Evolutionary conservation across 2,329 filamentous ascomycete genomes (phyloP), one percentile per base, ranked within the genome.

Genomic region (Calonectria leucothoes): DNA sequence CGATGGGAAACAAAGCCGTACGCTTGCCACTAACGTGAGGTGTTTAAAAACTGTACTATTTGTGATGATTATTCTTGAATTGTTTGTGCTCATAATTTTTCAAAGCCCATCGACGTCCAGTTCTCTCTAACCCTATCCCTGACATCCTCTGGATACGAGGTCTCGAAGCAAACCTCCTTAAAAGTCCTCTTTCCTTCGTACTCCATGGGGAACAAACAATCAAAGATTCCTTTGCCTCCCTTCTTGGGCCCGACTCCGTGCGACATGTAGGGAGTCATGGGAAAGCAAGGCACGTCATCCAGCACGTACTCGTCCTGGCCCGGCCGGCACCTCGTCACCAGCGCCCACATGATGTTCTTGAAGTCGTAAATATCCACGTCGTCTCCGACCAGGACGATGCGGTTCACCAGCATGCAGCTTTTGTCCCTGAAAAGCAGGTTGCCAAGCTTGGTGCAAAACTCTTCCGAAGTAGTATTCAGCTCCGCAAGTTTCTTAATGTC

Each of bases 401-500:
- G 83, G 67, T 89, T 85, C 39, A 88, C 85, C 87, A 91, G 80
- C 65, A 83, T 83, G 3, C 85, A 25, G 10, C 59, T 61, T 27
- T 77, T 77, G 8, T 73, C 39, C 4, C 52, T 66, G 37, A 69
- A 77, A 3, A 70, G 35, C 8, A 76, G 8, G 3, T 66, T 25
- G 4, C 75, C 75, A 0, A 77, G 69, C n/a, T 63, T 69, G 2
- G 37, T 63, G 14, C 74, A 76, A 17, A 77, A 77, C 8, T 70
- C 66, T 20, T 68, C 59, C 0, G 72, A 5, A 1, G 66, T 73
- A 2, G 72, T 76, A 6, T 72, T 74, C 20, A 71, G 35, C 4
- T 87, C 85, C n/a, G 88, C 87, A 8, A 93, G 86, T 77, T 89
- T 89, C 14, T 86, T 82, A 1, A 87, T 89, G 78, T 93, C 91